Percentiles rank a stretch among this genome's conserved stretches.
These are phyloP conservation scores for Cryptococcus maquisensis DNA, from an alignment of 1,284 basidiomycete species.

Conservation along the genomic window DNA sequence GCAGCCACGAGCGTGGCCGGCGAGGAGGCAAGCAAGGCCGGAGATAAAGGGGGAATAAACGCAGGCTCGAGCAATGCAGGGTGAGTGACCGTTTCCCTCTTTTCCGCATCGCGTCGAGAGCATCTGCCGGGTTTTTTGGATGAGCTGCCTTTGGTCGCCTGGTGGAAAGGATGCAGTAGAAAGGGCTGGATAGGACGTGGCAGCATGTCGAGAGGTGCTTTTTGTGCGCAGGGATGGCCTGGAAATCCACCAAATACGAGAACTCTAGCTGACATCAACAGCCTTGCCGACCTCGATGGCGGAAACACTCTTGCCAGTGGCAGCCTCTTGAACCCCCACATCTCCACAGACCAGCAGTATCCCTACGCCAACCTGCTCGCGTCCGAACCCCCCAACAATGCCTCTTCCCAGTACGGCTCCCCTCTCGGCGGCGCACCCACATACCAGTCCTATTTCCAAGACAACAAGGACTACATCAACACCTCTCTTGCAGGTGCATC, in stretches of 20 bases:
- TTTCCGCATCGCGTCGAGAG: background rate
- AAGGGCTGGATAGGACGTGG: background rate
- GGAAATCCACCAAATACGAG: background rate
- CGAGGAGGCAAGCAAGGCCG: background rate
- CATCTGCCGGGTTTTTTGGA: too few relatives aligned
- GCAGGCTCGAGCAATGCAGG: background rate
- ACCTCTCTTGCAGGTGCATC: background rate
- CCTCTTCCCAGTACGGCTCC: background rate
- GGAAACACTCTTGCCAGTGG: background rate
- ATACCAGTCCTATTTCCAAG: background rate
- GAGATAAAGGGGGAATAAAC: background rate
- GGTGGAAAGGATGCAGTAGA: background rate
- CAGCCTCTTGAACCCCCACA: background rate
- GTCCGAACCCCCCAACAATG: constrained; percentile 3
- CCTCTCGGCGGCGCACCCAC: background rate
- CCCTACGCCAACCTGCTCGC: constrained; percentile 14
- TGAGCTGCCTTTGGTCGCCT: too few relatives aligned
- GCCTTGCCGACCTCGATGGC: background rate
- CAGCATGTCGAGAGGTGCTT: background rate
- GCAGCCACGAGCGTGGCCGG: background rate
- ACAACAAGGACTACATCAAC: background rate
- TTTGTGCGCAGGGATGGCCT: background rate
- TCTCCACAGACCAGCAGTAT: constrained; percentile 9
- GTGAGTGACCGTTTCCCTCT: background rate
- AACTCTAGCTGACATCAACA: background rate